Conservation (phyloP, 805 yeast species). For the Spathaspora passalidarum region DNA sequence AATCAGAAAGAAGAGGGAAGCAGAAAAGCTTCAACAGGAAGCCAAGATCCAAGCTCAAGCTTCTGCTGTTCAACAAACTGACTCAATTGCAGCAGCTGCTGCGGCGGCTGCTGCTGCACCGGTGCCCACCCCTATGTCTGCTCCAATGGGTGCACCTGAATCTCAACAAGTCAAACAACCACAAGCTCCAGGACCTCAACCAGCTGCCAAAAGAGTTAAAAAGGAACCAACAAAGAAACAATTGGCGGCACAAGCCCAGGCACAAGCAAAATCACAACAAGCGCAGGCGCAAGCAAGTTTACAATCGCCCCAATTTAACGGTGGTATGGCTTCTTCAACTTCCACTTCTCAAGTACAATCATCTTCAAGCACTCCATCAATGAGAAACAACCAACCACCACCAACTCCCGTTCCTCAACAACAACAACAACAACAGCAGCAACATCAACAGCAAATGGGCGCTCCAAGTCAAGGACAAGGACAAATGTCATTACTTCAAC, state of each 20-base stretch:
- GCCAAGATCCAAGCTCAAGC: constrained; percentile 40
- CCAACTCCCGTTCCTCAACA: constrained; percentile 14
- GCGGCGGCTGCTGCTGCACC: constrained; percentile 2
- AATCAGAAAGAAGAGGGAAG: constrained; percentile 62
- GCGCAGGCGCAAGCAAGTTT: constrained; percentile 10
- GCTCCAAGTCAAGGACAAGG: constrained; percentile 14
- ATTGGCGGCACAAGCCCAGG: constrained; percentile 14
- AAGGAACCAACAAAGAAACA: constrained; percentile 13
- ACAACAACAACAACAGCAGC: constrained; percentile 18
- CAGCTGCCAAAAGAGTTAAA: constrained; percentile 9
- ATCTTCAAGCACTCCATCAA: constrained; percentile 10
- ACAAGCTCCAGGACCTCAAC: constrained; percentile 14
- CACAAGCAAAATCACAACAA: constrained; percentile 16
- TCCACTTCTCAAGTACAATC: constrained; percentile 9
- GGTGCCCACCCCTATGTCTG: constrained; percentile 2
- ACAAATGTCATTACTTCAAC: constrained; percentile 28
- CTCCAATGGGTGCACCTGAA: constrained; percentile 10
- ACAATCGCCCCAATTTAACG: constrained; percentile 8
- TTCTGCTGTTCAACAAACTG: constrained; percentile 7
- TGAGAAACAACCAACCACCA: constrained; percentile 8
- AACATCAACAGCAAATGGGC: constrained; percentile 18
- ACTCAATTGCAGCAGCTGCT: neutral
- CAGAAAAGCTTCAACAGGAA: constrained; percentile 40
- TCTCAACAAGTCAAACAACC: too few species aligned
- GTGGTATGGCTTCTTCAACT: constrained; percentile 5